Evolutionary conservation across 2,329 filamentous ascomycete genomes (phyloP).

Genomic region (Geosmithia flava): DNA sequence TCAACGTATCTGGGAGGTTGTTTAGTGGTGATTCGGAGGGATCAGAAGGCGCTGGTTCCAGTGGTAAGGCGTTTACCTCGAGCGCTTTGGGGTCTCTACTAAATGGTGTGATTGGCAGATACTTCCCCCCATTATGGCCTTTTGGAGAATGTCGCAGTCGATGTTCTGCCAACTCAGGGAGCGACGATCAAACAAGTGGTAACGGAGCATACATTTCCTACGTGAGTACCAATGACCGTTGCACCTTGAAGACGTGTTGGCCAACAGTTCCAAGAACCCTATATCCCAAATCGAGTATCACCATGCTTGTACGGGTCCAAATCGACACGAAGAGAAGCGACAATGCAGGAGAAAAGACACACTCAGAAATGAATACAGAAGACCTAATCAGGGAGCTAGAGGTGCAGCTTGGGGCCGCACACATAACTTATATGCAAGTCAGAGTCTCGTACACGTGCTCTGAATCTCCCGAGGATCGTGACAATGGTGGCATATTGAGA

Average conservation of each 20-base stretch:
- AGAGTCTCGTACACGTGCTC: slow-evolving; percentile 43
- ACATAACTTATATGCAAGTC: slow-evolving; percentile 37
- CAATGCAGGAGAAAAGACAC: slow-evolving; percentile 4
- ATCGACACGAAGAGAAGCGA: slow-evolving; percentile 12
- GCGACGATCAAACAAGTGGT: slow-evolving; percentile 33
- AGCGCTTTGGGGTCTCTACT: neutral
- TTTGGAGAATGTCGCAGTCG: slow-evolving; percentile 33
- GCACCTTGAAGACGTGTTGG: too few species aligned
- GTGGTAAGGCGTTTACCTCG: neutral
- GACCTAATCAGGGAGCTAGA: slow-evolving; percentile 48
- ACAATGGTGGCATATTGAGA: slow-evolving; percentile 12
- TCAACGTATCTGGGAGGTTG: slow-evolving; percentile 8
- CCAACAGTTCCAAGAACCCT: slow-evolving; percentile 26
- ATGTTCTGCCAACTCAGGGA: slow-evolving; percentile 27
- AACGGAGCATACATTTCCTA: slow-evolving; percentile 27
- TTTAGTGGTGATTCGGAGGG: neutral
- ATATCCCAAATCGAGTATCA: slow-evolving; percentile 26
- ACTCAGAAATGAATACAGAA: slow-evolving; percentile 31
- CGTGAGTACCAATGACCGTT: too few species aligned
- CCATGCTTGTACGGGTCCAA: slow-evolving; percentile 35
- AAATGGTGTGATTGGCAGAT: neutral
- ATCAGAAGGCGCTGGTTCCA: too few species aligned
- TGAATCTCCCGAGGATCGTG: slow-evolving; percentile 29
- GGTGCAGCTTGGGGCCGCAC: slow-evolving; percentile 35
- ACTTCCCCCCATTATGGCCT: slow-evolving; percentile 23